Conservation (phyloP, 2,329 filamentous ascomycete species). For the Fragosphaeria purpurea region DNA sequence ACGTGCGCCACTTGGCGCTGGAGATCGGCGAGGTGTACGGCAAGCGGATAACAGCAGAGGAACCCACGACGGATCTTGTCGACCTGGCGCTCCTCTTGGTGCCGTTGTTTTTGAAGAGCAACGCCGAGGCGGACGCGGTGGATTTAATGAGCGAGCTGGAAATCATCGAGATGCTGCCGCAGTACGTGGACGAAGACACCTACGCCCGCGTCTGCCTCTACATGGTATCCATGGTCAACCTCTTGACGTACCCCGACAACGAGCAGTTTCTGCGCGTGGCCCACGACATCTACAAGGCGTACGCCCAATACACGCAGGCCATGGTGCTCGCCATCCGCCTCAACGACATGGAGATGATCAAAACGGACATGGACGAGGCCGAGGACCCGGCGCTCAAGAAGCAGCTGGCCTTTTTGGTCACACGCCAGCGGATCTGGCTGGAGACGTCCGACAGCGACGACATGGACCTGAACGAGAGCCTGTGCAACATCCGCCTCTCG, state of each 20-base stretch:
- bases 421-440: conserved; percentile 79
- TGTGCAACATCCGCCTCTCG: conserved; percentile 78
- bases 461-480: conserved; percentile 69
- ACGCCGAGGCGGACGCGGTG: conserved; percentile 95
- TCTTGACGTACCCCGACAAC: conserved; percentile 95
- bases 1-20: conserved; percentile 86
- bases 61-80: conserved; percentile 72
- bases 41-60: conserved; percentile 76
- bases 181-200: conserved; percentile 88
- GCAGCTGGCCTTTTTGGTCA: conserved; percentile 88
- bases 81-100: conserved; percentile 78
- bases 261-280: conserved; percentile 88
- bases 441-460: conserved; percentile 42
- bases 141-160: conserved; percentile 95
- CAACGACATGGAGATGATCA: conserved; percentile 77
- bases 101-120: conserved; percentile 92
- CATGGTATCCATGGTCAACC: conserved; percentile 97
- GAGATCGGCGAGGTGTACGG: conserved; percentile 94
- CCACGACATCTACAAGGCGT: conserved; percentile 85
- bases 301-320: conserved; percentile 87
- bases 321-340: conserved; percentile 89
- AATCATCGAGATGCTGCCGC: conserved; percentile 84
- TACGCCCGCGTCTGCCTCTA: conserved; percentile 91
- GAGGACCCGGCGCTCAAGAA: conserved; percentile 76
- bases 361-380: conserved; percentile 67